Conservation (phyloP, 2,329 filamentous ascomycete genomes). For the Zymoseptoria pseudotritici region DNA sequence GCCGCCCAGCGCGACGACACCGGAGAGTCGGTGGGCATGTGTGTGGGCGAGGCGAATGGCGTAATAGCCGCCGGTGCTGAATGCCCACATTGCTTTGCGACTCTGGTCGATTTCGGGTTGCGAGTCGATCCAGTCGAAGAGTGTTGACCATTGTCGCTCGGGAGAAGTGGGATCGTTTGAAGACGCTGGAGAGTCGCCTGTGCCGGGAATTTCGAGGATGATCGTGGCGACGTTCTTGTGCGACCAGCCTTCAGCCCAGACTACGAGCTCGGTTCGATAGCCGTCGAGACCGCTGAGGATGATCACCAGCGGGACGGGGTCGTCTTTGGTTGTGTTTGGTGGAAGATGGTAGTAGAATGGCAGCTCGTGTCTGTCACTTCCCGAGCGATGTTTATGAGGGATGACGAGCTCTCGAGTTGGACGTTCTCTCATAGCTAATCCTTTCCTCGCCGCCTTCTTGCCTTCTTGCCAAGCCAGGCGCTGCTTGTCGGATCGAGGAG, state of each 20-base stretch:
- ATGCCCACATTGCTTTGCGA: conserved; percentile 48
- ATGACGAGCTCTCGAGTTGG: conserved; percentile 57
- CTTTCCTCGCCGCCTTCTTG: conserved; percentile 57
- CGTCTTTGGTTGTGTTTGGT: conserved; percentile 32
- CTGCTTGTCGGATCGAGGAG: conserved; percentile 43
- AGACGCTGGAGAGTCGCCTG: conserved; percentile 48
- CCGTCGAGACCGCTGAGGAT: conserved; percentile 54
- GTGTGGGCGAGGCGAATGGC: conserved; percentile 52
- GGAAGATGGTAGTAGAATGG: conserved; percentile 61
- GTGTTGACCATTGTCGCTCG: conserved; percentile 47
- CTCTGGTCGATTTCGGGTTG: conserved; percentile 43
- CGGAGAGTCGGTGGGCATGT: conserved; percentile 45
- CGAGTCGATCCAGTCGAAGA: conserved; percentile 48
- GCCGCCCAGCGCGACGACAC: conserved; percentile 48
- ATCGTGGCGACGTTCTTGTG: conserved; percentile 43
- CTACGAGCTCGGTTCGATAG: conserved; percentile 50
- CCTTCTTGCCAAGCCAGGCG: conserved; percentile 58
- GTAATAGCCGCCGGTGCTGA: conserved; percentile 54
- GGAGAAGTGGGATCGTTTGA: conserved; percentile 41
- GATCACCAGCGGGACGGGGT: conserved; percentile 45
- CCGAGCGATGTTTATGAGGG: conserved; percentile 47
- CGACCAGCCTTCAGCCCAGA: conserved; percentile 46
- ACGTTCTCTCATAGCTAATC: conserved; percentile 42
- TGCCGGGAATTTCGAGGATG: conserved; percentile 51
- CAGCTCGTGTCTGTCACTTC: conserved; percentile 49